Percentiles rank a stretch among this genome's conserved stretches.
Evolutionary conservation across 371 early-diverging fungal species (phyloP).

Genomic region (Lichtheimia hyalospora): DNA sequence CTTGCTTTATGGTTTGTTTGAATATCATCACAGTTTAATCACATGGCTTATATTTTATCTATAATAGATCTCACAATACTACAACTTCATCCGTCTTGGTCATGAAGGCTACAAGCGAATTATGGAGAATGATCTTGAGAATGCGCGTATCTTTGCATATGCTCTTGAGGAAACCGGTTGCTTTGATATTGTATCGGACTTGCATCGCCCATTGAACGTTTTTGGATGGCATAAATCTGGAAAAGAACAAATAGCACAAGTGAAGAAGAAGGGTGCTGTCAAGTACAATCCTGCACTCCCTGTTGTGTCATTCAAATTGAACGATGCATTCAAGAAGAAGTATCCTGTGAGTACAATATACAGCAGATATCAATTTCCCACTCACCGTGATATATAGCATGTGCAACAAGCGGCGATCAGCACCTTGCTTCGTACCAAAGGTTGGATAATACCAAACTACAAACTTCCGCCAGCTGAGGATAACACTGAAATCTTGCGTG

Average conservation of each 20-base stretch:
- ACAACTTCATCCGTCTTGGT: constrained; percentile 72
- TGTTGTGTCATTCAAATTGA: constrained; percentile 62
- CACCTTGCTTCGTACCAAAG: constrained; percentile 34
- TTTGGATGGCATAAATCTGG: constrained; percentile 19
- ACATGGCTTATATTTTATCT: background rate
- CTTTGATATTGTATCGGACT: constrained; percentile 59
- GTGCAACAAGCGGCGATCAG: constrained; percentile 33
- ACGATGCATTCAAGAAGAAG: constrained; percentile 40
- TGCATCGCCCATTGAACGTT: constrained; percentile 52
- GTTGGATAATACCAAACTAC: constrained; percentile 49
- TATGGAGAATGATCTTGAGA: constrained; percentile 48
- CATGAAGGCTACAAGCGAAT: constrained; percentile 61
- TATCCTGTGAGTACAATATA: constrained; percentile 21
- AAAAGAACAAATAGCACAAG: background rate
- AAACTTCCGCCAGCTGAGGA: constrained; percentile 34
- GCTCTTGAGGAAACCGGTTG: constrained; percentile 52
- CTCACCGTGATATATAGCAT: constrained; percentile 1
- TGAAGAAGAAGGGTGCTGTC: constrained; percentile 13
- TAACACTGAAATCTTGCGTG: constrained; percentile 31
- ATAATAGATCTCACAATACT: constrained; percentile 65
- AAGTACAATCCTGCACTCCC: constrained; percentile 52
- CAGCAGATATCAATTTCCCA: background rate
- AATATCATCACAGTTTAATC: background rate
- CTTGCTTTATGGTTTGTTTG: constrained; percentile 50
- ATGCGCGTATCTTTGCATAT: constrained; percentile 53